Percentiles rank a stretch among this genome's conserved stretches.
These are phyloP conservation scores for Bidens hawaiensis DNA, from an alignment of 140 eudicot species.

Conservation along the genomic window DNA sequence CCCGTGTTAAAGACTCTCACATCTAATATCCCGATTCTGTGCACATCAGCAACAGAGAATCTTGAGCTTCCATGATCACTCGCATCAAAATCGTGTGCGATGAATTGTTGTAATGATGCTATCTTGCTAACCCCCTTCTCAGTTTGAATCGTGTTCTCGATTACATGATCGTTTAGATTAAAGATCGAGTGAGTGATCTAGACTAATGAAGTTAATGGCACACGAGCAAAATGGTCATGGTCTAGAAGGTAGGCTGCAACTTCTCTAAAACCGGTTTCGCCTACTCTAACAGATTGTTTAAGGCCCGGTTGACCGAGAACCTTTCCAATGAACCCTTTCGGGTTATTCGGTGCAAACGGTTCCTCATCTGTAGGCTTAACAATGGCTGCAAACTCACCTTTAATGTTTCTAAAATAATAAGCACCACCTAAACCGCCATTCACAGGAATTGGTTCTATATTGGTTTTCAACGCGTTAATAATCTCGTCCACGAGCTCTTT, in stretches of 20 bases:
- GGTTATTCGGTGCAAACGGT: conserved; percentile 87
- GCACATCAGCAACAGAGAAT: conserved; percentile 62
- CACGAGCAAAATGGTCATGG: conserved; percentile 60
- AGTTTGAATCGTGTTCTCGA: conserved; percentile 46
- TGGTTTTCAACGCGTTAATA: conserved; percentile 41
- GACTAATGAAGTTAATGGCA: conserved; percentile 63
- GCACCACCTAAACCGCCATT: conserved; percentile 72
- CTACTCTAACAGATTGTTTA: conserved; percentile 63
- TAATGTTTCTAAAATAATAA: conserved; percentile 49
- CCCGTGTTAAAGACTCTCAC: conserved; percentile 67
- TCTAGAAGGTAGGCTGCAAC: conserved; percentile 86
- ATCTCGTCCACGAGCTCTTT: conserved; percentile 54
- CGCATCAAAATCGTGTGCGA: conserved; percentile 73
- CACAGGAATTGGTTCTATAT: conserved; percentile 63
- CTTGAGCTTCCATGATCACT: conserved; percentile 67
- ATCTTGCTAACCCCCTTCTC: conserved; percentile 48
- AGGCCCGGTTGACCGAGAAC: conserved; percentile 75
- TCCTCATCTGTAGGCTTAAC: conserved; percentile 87
- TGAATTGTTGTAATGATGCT: conserved; percentile 66
- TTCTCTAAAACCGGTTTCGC: conserved; percentile 77
- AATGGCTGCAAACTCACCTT: conserved; percentile 63
- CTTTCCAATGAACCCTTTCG: conserved; percentile 74
- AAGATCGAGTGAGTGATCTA: conserved; percentile 66
- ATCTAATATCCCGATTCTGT: conserved; percentile 65
- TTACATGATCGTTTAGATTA: conserved; percentile 51